Evolutionary conservation across 2,329 filamentous ascomycete species (phyloP), one percentile per base, ranked within the genome.

Genomic region (Chrysosphaeria jannelii): DNA sequence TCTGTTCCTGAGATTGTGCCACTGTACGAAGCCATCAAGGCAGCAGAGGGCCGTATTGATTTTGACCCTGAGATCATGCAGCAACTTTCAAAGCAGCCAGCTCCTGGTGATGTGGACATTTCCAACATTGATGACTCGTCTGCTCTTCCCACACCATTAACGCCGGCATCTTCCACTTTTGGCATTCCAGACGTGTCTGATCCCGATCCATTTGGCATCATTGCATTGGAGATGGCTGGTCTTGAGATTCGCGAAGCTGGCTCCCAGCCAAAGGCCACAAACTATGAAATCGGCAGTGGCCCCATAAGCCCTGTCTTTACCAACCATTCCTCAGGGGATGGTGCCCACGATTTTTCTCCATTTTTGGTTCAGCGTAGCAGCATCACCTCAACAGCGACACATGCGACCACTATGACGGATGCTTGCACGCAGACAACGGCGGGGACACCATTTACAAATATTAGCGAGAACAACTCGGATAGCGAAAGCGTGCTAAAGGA

Each of bases 171-270:
- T 2, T 6, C 35, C 52, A 14, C 46, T 48, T 2, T 91, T 44
- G 79, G 79, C 3, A 51, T 90, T 10, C 78, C 76, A 1, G 64
- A 68, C 30, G 45, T 50, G 4, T 63, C 78, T 25, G 81, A 93
- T 34, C 78, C 79, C 0, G 81, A 93, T 39, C 81, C 81, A 1
- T 93, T 74, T 37, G 81, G 81, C 13, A 71, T 91, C 13, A 57
- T 79, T 31, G 79, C 81, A 6, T 47, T 93, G n/a, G 76, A 90
- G 39, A 68, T 76, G 48, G 72, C 78, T 29, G 81, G 81, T 3
- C 49, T 91, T 26, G 74, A 81, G 34, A 85, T 93, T 32, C 61
- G 72, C 24, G 79, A 91, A 46, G 79, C 79, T n/a, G 78, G 76
- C 16, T 69, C 67, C 3, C 60, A 64, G 23, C 75, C 78, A 3